A percentile compares a stretch with the other conserved stretches of the same genome.
Evolutionary conservation across 75 land plant genomes (phyloP).

Genomic region (Ceratopteris richardii): DNA sequence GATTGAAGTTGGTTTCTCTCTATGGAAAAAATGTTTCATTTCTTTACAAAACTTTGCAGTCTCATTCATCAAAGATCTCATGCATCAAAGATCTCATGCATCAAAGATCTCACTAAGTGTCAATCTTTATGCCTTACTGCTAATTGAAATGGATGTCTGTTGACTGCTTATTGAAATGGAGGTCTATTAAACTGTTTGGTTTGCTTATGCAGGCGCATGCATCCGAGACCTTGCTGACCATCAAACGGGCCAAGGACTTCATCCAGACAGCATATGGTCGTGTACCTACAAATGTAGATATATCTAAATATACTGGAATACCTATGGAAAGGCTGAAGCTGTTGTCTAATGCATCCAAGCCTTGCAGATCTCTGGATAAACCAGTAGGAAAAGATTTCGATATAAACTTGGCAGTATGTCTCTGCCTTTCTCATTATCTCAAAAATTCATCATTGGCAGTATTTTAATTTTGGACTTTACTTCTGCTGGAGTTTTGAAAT

Average conservation of each 20-base stretch:
- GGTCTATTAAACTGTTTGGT: no score
- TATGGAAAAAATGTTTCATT: no score
- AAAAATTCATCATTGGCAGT: not conserved
- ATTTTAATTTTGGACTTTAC: not conserved
- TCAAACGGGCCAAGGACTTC: conserved; percentile 65
- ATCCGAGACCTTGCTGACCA: conserved; percentile 62
- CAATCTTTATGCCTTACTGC: no score
- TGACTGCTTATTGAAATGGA: no score
- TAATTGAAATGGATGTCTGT: no score
- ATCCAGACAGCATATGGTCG: conserved; percentile 55
- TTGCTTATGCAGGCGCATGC: conserved; percentile 56
- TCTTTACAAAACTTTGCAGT: no score
- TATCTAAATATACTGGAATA: conserved; percentile 68
- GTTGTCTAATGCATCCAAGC: conserved; percentile 31
- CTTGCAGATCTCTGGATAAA: conserved; percentile 52
- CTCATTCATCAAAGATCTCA: no score
- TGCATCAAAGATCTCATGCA: no score
- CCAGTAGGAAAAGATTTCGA: conserved; percentile 47
- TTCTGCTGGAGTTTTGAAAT: not conserved
- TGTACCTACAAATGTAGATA: conserved; percentile 57
- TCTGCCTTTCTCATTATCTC: not conserved
- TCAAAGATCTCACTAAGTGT: no score
- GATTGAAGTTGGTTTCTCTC: no score
- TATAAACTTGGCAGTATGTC: conserved; percentile 55
- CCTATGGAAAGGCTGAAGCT: conserved; percentile 53